Base-by-base conservation (phyloP, 768 basidiomycete species). In the Cystofilobasidium bisporidii region DNA sequence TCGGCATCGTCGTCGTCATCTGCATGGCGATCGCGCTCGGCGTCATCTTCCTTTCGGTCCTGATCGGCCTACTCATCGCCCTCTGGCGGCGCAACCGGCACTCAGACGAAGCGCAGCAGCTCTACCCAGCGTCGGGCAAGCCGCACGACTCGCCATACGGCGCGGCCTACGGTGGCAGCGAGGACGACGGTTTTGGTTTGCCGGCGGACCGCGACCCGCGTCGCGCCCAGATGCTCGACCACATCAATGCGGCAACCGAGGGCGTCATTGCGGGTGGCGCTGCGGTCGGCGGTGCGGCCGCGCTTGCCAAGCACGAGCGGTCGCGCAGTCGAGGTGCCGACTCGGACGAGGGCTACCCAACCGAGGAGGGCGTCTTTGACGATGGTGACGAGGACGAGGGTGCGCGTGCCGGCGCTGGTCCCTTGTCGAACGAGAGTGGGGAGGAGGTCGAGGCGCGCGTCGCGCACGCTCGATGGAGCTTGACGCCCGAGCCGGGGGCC, bases 1-100 rank as follows among this genome's bases (percentile, higher is more conserved):
- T 85, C 28, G 96, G 94, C 1, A 82, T 98, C 43, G 91, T 99
- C 64, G 97, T 98, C 71, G 82, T 99, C 53, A 92, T 99, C 72
- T 93, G 92, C 1, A 96, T 99, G 71, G 96, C 96, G 30, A 96
- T 97, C 71, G 86, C 89, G 14, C 91, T 92, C 20, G 96, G 94
- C 22, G 84, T 97, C 26, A 87, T 93, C 43, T 93, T 92, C 82
- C 80, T 93, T 22, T 63, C 76, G 20, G 72, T 76, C 38, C 72
- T 78, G 6, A 63, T 77, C 20, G 75, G 74, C 40, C 65, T 77
- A 18, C 72, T 77, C 12, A 66, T 75, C 48, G 67, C 71, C 10
- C 73, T 73, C 47, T 73, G 75, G 36, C 69, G 72, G 17, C 73
- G 72, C 45, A 72, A 73, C 26, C 48, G 71, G 10, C 64, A 71